These are phyloP conservation scores for Phytophthora citrophthora DNA, from an alignment of 352 stramenopile genomes.

Conservation along the genomic window DNA sequence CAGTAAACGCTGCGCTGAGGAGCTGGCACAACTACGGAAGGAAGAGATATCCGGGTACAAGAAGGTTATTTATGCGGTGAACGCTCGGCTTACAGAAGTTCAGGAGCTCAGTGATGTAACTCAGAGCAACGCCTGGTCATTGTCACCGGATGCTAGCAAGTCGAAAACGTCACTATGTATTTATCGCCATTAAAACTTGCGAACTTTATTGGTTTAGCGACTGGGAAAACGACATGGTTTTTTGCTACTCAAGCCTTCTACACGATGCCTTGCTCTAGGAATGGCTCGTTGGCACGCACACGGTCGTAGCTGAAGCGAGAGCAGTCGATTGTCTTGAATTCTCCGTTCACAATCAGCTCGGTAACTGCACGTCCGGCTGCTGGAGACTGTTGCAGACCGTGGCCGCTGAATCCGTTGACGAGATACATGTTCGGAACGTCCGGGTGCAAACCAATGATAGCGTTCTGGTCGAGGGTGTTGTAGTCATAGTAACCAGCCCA, in stretches of 20 bases:
- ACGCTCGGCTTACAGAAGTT: conserved; percentile 63
- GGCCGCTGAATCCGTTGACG: conserved; percentile 86
- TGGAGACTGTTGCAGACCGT: conserved; percentile 84
- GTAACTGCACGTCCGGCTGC: conserved; percentile 75
- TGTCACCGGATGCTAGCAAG: conserved; percentile 29
- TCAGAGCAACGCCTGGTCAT: conserved; percentile 39
- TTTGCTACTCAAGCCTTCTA: conserved; percentile 33
- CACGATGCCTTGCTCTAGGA: conserved; percentile 80
- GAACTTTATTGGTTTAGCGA: conserved; percentile 24
- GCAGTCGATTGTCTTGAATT: conserved; percentile 78
- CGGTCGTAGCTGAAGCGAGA: conserved; percentile 78
- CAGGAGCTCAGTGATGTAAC: conserved; percentile 38
- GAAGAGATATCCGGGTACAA: conserved; percentile 68
- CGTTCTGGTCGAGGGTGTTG: conserved; percentile 90
- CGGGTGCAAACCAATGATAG: conserved; percentile 81
- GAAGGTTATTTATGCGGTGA: conserved; percentile 67
- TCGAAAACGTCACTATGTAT: conserved; percentile 65
- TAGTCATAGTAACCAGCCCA: conserved; percentile 90
- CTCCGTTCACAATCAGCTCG: conserved; percentile 73
- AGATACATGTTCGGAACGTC: conserved; percentile 86
- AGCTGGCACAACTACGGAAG: conserved; percentile 56
- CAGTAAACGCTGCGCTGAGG: conserved; percentile 54
- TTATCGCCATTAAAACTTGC: conserved; percentile 59
- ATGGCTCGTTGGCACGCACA: conserved; percentile 71
- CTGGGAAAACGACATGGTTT: conserved; percentile 11